Conservation (phyloP, 2,329 filamentous ascomycete species). For the Pleurostoma richardsiae region DNA sequence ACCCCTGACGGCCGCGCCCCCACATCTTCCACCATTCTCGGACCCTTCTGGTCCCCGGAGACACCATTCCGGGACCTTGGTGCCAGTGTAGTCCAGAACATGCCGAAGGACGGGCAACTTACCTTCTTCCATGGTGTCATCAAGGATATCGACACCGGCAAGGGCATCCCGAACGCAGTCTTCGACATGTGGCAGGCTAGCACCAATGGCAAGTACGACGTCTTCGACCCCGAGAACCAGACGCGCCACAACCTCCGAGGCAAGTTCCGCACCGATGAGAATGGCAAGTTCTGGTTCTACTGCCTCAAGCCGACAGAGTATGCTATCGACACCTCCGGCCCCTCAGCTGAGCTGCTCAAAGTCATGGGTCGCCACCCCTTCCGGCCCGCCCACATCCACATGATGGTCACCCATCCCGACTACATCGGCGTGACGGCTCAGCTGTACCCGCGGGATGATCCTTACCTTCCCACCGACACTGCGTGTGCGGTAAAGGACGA, state of each 20-base stretch:
- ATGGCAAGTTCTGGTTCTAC: conserved; percentile 59
- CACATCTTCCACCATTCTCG: conserved; percentile 60
- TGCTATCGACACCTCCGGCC: conserved; percentile 52
- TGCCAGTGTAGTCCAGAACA: conserved; percentile 32
- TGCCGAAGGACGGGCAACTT: conserved; percentile 31
- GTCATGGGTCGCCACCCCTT: conserved; percentile 17
- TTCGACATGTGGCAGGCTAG: conserved; percentile 60
- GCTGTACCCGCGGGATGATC: conserved; percentile 56
- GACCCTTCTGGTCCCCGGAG: conserved; percentile 62
- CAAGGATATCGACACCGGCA: conserved; percentile 15
- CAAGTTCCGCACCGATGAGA: conserved; percentile 57
- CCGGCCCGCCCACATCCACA: conserved; percentile 17
- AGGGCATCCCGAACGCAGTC: conserved; percentile 32
- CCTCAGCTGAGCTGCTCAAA: conserved; percentile 12
- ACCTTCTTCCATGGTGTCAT: conserved; percentile 49
- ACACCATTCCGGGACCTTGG: conserved; percentile 54
- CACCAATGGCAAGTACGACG: conserved; percentile 54
- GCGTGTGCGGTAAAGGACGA: conserved; percentile 30
- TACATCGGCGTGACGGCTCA: conserved; percentile 64
- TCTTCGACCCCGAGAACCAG: conserved; percentile 57
- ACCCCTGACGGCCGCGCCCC: conserved; percentile 31
- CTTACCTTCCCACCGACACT: conserved; percentile 41
- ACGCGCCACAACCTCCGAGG: conserved; percentile 58
- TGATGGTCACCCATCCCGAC: conserved; percentile 35
- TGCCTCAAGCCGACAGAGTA: conserved; percentile 60